Conservation (phyloP, 1,284 basidiomycete genomes). For the Schizopora paradoxa region DNA sequence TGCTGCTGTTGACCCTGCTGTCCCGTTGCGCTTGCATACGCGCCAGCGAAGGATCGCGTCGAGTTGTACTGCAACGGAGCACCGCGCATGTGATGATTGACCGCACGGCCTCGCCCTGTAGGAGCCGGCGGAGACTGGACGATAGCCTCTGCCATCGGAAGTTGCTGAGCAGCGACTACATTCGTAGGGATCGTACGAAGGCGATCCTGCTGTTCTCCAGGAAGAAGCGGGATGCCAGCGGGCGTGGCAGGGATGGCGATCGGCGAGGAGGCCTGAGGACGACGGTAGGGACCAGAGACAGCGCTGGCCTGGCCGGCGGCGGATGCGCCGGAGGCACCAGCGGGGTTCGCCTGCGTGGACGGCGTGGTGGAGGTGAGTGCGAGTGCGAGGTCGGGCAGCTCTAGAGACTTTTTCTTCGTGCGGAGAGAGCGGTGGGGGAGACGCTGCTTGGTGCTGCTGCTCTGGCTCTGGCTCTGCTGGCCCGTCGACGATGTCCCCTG, state of each 20-base stretch:
- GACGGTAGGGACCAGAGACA: constrained; percentile 33
- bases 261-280: constrained; percentile 34
- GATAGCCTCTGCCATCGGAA: constrained; percentile 5
- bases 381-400: constrained; percentile 70
- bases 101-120: constrained; percentile 18
- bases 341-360: constrained; percentile 34
- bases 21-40: not conserved
- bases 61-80: constrained; percentile 31
- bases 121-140: constrained; percentile 4
- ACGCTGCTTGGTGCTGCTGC: constrained; percentile 7
- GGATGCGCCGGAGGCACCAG: constrained; percentile 29
- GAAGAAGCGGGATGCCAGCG: constrained; percentile 29
- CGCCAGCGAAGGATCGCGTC: constrained; percentile 32
- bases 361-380: constrained; percentile 44
- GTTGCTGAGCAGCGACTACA: constrained; percentile 7
- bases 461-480: not conserved
- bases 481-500: not conserved
- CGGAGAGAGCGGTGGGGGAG: constrained; percentile 47
- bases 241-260: constrained; percentile 32
- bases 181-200: constrained; percentile 19
- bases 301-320: too few species aligned
- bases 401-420: constrained; percentile 67
- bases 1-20: constrained; percentile 12
- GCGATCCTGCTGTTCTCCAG: constrained; percentile 30
- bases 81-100: constrained; percentile 27